Conservation (phyloP, 2,329 filamentous ascomycete species). For the Pseudogymnoascus sp. region DNA sequence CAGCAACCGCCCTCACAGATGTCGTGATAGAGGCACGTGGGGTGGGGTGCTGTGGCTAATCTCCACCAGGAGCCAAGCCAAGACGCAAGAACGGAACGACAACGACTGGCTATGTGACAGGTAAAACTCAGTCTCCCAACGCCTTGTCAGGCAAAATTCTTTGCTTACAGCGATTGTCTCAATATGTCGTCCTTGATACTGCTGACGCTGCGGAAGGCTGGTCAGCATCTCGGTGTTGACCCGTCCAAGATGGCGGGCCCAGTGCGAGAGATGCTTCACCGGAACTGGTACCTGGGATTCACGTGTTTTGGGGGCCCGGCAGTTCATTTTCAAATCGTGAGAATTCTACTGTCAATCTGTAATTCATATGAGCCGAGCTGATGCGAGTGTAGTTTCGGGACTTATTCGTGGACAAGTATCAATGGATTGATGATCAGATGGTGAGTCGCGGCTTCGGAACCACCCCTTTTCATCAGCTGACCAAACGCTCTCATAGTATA, state of each 20-base stretch:
- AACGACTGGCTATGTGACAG: neutral
- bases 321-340: conserved; percentile 61
- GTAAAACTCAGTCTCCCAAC: neutral
- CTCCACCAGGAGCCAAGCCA: neutral
- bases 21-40: neutral
- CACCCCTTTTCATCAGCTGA: neutral
- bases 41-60: neutral
- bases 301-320: conserved; percentile 62
- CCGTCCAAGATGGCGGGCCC: neutral
- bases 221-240: neutral
- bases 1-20: neutral
- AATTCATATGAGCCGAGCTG: neutral
- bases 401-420: conserved; percentile 52
- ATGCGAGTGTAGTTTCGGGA: conserved; percentile 44
- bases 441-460: neutral
- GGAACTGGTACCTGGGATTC: conserved; percentile 56
- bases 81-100: neutral
- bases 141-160: neutral
- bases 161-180: neutral
- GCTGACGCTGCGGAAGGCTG: neutral
- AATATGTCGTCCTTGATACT: neutral
- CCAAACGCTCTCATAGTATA: conserved; percentile 41
- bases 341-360: neutral
- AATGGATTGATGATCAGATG: conserved; percentile 65
- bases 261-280: neutral